These are phyloP conservation scores for Sungouiozyma ichnusensis DNA, from an alignment of 805 yeast genomes.

Conservation along the genomic window DNA sequence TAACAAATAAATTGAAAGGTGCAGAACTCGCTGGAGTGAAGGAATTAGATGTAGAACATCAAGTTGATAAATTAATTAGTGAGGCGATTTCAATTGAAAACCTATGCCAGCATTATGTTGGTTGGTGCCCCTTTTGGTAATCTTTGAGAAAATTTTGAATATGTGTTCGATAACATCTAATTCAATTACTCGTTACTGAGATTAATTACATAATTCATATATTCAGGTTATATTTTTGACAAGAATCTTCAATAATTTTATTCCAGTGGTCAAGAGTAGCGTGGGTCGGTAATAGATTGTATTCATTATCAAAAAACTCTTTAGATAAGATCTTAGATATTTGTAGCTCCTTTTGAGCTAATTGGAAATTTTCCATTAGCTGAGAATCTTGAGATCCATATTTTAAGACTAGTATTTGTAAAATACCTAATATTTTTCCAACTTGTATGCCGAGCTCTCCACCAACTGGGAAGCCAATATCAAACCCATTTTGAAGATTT, in stretches of 20 bases:
- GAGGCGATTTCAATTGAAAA: constrained; percentile 95
- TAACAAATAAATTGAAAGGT: constrained; percentile 85
- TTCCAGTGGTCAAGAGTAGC: constrained; percentile 40
- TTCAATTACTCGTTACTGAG: too few species aligned
- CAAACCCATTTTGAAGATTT: constrained; percentile 71
- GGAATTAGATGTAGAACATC: constrained; percentile 72
- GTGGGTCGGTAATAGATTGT: constrained; percentile 30
- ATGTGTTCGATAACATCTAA: too few species aligned
- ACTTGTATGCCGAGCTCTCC: constrained; percentile 54
- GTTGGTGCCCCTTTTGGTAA: constrained; percentile 98
- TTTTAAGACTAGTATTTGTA: constrained; percentile 29
- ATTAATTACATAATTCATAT: constrained; percentile 1
- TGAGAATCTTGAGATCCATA: constrained; percentile 12
- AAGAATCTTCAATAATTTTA: constrained; percentile 10
- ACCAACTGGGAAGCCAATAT: constrained; percentile 68
- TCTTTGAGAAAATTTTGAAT: neutral
- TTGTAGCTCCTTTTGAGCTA: constrained; percentile 43
- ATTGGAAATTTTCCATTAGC: constrained; percentile 19
- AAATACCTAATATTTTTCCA: constrained; percentile 52
- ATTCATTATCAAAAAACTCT: constrained; percentile 42
- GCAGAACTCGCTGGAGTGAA: constrained; percentile 71
- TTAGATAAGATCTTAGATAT: constrained; percentile 48
- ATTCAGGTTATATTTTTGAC: constrained; percentile 10
- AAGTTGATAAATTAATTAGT: constrained; percentile 84
- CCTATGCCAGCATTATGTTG: constrained; percentile 89